Evolutionary conservation across 257 asterid species (phyloP), one percentile per base, ranked within the genome.

Genomic region (Craterostigma plantagineum): DNA sequence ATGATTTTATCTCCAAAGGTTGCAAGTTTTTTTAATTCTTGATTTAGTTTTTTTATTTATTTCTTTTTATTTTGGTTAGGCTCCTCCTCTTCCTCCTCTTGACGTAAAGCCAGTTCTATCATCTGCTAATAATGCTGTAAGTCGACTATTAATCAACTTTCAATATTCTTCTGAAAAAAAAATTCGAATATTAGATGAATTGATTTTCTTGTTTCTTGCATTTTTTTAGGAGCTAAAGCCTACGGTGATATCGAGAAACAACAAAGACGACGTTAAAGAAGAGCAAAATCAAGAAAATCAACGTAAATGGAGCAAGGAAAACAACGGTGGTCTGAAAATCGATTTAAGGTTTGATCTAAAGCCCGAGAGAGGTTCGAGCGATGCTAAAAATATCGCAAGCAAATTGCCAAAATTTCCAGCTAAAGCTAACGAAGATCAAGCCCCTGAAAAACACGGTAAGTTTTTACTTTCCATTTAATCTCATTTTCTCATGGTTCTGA

Each of bases 51-150:
- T 46, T 50, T 58, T 53, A 56, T 43, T 18, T 43, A 16, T 11
- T 15, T 9, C 3, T 36, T 43, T 16, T 15, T 10, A 14, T 16
- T 18, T 43, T 43, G 33, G 48, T 5, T 1, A 87, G 95, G 94
- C 94, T 45, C 81, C 94, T 38, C 98, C 95, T 11, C 7, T 34
- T 42, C 11, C 4, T 13, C 4, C 17, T 13, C 59, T 49, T 43
- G 77, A 72, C 38, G 66, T 57, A 33, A 83, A 76, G 68, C 73
- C 69, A 2, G 58, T 46, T 53, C 43, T 40, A 4, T 45, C 80
- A 12, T 15, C 17, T 42, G 53, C 43, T 35, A 52, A 50, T 23
- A 70, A 59, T 42, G 14, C 65, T 7, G 93, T 86, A 50, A 36
- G 81, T 57, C 23, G 3, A 18, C 23, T n/a, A 16, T 43, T 43